Base-by-base conservation (phyloP, 345 rosid genomes). In the Eucalyptus pumila region DNA sequence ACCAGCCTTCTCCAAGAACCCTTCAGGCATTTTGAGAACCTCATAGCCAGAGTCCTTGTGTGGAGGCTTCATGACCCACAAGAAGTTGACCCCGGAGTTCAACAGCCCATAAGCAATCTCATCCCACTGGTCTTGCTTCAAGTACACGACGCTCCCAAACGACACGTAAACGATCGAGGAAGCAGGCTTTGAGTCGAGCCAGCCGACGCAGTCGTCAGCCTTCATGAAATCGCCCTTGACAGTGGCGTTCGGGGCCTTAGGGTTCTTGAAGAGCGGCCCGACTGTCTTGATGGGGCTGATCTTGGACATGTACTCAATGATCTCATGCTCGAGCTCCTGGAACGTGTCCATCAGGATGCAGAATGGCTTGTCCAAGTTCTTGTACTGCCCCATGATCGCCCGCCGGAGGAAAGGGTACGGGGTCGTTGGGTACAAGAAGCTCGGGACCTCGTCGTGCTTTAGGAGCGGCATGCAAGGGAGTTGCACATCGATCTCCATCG, bases 161-260 rank as follows among this genome's bases (percentile, higher is more conserved):
- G 99, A 96, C 87, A 96, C 91, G 89, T 97, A 97, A 12, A 97
- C 96, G 14, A 97, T 97, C 3, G 99, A 94, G 2, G 95, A 91
- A 2, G 69, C 88, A 1, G 94, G 95, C 88, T 95, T 95, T 2
- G 93, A 89, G 89, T 96, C 94, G 32, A 97, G 95, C 99, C 99
- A 97, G 85, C 92, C 94, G 40, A 95, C 88, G 91, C 94, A 95
- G 30, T 93, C 94, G 6, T 94, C 96, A 4, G 91, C 93, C 90
- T 92, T 92, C 80, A 93, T 87, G 62, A 92, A 89, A 90, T 96
- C 96, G 17, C 93, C 97, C 2, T 92, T 87, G 37, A 93, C 91
- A 2, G 92, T 90, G 16, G 90, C 90, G 60, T 90, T 90, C 17
- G 92, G 91, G 14, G 86, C 93, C 80, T 85, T 88, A 1, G 94